Evolutionary conservation across 164 flowering plant species (phyloP).

Genomic region (Vitis amurensis): DNA sequence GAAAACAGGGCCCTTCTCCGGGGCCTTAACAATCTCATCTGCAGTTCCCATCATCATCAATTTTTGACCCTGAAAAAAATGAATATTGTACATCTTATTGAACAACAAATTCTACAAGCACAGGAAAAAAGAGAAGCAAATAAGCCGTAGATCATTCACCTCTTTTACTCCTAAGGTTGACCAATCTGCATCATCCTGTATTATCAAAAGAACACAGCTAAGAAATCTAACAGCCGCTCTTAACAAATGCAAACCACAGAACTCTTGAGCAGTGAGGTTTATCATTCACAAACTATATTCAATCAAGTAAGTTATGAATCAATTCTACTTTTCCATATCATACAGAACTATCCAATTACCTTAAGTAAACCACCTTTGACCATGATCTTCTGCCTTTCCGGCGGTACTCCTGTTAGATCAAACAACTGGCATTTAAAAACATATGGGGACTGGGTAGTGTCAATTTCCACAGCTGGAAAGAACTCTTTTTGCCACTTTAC

Average conservation of each 20-base stretch:
- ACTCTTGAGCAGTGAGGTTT: too few species aligned
- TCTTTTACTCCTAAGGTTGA: conserved; percentile 75
- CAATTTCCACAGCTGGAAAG: conserved; percentile 77
- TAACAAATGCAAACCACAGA: not conserved
- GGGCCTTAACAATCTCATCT: conserved; percentile 89
- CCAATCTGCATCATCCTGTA: conserved; percentile 99
- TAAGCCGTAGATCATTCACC: conserved; percentile 37
- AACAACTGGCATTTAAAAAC: conserved; percentile 91
- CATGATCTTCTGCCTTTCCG: conserved; percentile 98
- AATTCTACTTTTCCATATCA: not conserved
- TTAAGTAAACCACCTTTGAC: conserved; percentile 94
- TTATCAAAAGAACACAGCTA: conserved; percentile 1
- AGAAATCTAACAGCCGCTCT: not conserved
- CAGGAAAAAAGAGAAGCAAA: not conserved
- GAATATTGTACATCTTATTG: not conserved
- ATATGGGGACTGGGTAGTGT: conserved; percentile 84
- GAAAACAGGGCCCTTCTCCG: conserved; percentile 91
- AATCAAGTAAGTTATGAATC: not conserved
- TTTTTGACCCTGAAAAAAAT: conserved; percentile 72
- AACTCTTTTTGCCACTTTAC: conserved; percentile 96
- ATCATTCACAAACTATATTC: too few species aligned
- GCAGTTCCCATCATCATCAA: conserved; percentile 99
- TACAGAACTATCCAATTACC: conserved; percentile 42
- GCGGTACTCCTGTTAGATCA: conserved; percentile 98
- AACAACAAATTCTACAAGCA: conserved; percentile 1